Evolutionary conservation across 768 basidiomycete species (phyloP).

Genomic region (Gelatoporia subvermispora): DNA sequence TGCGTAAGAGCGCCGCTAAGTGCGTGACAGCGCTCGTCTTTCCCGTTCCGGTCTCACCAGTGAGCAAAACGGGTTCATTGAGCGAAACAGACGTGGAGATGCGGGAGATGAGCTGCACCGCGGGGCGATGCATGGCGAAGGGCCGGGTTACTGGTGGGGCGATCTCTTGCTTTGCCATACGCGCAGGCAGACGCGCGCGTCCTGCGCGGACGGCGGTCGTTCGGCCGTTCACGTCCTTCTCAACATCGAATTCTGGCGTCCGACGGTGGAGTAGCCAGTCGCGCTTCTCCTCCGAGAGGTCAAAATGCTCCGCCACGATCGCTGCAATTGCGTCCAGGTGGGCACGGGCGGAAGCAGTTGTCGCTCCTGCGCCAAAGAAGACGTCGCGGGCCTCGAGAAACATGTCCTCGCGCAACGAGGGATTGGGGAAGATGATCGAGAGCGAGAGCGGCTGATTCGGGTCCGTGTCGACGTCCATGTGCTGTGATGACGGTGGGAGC

Average conservation of each 20-base stretch:
- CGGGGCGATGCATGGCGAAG: conserved; percentile 88
- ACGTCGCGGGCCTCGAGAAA: conserved; percentile 86
- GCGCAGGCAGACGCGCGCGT: conserved; percentile 51
- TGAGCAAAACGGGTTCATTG: conserved; percentile 81
- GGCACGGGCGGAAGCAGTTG: conserved; percentile 46
- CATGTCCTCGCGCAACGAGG: conserved; percentile 78
- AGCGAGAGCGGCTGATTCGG: conserved; percentile 27
- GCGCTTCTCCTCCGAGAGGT: conserved; percentile 63
- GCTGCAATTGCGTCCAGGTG: conserved; percentile 46
- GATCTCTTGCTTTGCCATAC: conserved; percentile 33
- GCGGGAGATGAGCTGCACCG: conserved; percentile 71
- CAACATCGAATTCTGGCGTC: conserved; percentile 60
- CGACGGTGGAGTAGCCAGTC: conserved; percentile 66
- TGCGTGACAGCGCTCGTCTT: conserved; percentile 93
- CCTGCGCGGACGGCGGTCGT: conserved; percentile 57
- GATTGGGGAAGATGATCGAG: conserved; percentile 57
- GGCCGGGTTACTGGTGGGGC: conserved; percentile 41
- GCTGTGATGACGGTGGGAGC: conserved; percentile 43
- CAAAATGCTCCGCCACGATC: conserved; percentile 57
- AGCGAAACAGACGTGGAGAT: conserved; percentile 70
- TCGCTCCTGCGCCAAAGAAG: conserved; percentile 74
- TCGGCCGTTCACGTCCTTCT: conserved; percentile 63
- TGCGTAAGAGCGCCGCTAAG: conserved; percentile 71
- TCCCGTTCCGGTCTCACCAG: conserved; percentile 98
- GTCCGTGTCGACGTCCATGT: conserved; percentile 37